Conservation (phyloP, 1,284 basidiomycete species). For the Cutaneotrichosporon mucoides region DNA sequence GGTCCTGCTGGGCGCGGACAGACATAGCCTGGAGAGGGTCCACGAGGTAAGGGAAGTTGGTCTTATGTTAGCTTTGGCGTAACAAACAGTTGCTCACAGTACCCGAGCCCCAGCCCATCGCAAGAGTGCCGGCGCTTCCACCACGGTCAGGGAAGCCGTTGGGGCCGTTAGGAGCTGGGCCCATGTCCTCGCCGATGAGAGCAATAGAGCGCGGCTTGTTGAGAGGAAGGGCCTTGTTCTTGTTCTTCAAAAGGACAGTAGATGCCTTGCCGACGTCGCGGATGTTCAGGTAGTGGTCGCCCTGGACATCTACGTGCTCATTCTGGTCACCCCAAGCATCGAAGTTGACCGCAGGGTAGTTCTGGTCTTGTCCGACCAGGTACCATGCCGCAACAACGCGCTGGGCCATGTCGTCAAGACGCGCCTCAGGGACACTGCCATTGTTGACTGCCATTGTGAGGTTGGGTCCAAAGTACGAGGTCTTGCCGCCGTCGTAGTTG, state of each 20-base stretch:
- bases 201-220: slow-evolving; percentile 54
- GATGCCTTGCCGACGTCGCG: slow-evolving; percentile 36
- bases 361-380: slow-evolving; percentile 31
- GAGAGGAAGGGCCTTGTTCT: slow-evolving; percentile 59
- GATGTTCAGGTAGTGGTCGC: slow-evolving; percentile 59
- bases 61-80: not conserved
- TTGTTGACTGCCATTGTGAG: slow-evolving; percentile 26
- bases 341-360: slow-evolving; percentile 21
- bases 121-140: slow-evolving; percentile 58
- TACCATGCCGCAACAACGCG: slow-evolving; percentile 33
- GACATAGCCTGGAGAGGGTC: slow-evolving; percentile 67
- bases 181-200: slow-evolving; percentile 66
- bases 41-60: slow-evolving; percentile 53
- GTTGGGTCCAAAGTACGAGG: slow-evolving; percentile 17
- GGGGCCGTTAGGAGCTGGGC: slow-evolving; percentile 63
- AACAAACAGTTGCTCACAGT: slow-evolving; percentile 22
- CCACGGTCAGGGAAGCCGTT: slow-evolving; percentile 64
- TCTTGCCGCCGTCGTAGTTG: slow-evolving; percentile 13
- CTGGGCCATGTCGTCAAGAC: slow-evolving; percentile 35
- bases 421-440: slow-evolving; percentile 22
- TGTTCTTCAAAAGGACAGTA: slow-evolving; percentile 71
- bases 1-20: slow-evolving; percentile 55
- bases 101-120: slow-evolving; percentile 79
- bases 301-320: slow-evolving; percentile 65
- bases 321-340: slow-evolving; percentile 44